Conservation (phyloP, 2,329 filamentous ascomycete genomes). For the Penicillium sp. region DNA sequence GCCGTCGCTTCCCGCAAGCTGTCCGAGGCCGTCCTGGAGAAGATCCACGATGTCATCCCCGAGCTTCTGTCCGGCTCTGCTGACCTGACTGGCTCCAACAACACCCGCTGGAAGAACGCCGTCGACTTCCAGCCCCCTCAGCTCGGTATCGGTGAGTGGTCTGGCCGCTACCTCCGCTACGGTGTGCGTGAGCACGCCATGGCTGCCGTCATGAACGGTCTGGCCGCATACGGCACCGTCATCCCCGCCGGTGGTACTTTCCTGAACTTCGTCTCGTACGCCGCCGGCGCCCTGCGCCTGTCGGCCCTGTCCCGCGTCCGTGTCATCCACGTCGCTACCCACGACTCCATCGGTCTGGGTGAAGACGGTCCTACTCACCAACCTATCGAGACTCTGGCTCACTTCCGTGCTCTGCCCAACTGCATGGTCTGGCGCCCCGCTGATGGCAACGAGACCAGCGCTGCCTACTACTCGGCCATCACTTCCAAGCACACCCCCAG, state of each 20-base stretch:
- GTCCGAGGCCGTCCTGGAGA: constrained; percentile 87
- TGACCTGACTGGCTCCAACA: constrained; percentile 97
- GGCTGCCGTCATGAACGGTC: constrained; percentile 63
- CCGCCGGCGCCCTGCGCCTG: constrained; percentile 89
- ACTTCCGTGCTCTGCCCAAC: constrained; percentile 98
- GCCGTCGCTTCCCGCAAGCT: constrained; percentile 94
- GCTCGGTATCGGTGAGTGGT: constrained; percentile 81
- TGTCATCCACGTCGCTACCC: constrained; percentile 91
- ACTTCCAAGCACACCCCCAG: constrained; percentile 86
- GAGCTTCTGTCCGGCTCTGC: constrained; percentile 95
- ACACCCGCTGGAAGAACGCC: constrained; percentile 96
- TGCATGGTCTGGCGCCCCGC: constrained; percentile 99
- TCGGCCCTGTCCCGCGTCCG: constrained; percentile 89
- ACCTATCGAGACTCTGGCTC: constrained; percentile 95
- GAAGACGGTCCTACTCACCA: constrained; percentile 99
- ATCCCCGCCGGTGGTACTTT: constrained; percentile 95
- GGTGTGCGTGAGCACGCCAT: constrained; percentile 54
- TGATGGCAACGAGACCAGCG: constrained; percentile 96
- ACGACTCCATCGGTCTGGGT: constrained; percentile 98
- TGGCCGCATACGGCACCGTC: constrained; percentile 91
- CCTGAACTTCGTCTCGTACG: constrained; percentile 99
- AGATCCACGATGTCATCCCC: constrained; percentile 77
- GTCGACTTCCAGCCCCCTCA: constrained; percentile 94
- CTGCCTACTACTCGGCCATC: constrained; percentile 93
- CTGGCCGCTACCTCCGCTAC: constrained; percentile 73